Evolutionary conservation across 2,329 filamentous ascomycete genomes (phyloP).

Genomic region (Cryphonectria japonica): DNA sequence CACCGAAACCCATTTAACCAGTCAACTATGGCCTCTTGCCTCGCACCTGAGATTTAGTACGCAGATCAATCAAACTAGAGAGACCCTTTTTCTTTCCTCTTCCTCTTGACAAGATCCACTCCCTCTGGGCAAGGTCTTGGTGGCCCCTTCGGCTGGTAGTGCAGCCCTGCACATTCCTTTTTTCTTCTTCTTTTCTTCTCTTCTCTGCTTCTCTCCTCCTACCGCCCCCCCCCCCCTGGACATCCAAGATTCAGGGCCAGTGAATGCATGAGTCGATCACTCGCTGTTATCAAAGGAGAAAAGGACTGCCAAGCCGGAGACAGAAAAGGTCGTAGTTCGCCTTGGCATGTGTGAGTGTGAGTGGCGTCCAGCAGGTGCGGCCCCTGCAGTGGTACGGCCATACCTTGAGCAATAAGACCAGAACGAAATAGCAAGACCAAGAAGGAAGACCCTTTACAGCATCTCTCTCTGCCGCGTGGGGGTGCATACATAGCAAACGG

Average conservation of each 20-base stretch:
- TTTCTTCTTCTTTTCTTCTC: too few species aligned
- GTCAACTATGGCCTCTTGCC: neutral
- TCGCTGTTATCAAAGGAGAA: neutral
- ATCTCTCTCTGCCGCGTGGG: neutral
- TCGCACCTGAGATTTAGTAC: neutral
- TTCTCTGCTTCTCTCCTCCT: neutral
- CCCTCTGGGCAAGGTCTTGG: neutral
- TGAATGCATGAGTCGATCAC: neutral
- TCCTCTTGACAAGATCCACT: neutral
- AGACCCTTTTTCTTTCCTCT: neutral
- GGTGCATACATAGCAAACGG: neutral
- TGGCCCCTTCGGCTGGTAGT: neutral
- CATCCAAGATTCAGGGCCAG: too few species aligned
- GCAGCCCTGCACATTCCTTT: neutral
- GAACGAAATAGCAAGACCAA: neutral
- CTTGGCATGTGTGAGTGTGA: slow-evolving; percentile 1
- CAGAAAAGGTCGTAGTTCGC: neutral
- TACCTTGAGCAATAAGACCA: neutral
- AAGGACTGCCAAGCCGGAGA: neutral
- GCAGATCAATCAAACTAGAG: neutral
- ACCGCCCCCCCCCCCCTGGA: neutral
- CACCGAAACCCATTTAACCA: neutral
- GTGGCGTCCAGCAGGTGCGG: neutral
- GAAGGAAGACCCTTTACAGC: neutral
- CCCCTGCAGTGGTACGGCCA: slow-evolving; percentile 1